Conservation (phyloP, 208 protist species). For the Trypanosoma lewisi region DNA sequence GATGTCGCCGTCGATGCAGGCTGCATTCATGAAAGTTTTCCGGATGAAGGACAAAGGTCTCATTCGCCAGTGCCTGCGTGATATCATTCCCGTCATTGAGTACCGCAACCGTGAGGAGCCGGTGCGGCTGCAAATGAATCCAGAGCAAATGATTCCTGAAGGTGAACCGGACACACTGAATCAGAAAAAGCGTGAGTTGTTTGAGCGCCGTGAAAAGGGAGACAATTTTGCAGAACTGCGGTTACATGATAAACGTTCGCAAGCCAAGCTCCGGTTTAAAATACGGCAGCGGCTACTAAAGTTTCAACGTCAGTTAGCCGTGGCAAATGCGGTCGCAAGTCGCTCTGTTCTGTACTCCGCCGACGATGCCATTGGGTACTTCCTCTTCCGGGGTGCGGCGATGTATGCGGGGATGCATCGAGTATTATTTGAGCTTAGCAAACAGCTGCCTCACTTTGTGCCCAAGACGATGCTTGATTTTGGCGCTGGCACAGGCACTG, state of each 20-base stretch:
- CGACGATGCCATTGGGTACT: conserved; percentile 87
- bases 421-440: conserved; percentile 84
- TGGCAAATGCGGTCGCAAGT: conserved; percentile 76
- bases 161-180: conserved; percentile 86
- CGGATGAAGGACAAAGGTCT: conserved; percentile 81
- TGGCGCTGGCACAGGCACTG: conserved; percentile 79
- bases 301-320: conserved; percentile 82
- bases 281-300: conserved; percentile 84
- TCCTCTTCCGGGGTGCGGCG: conserved; percentile 81
- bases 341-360: conserved; percentile 78
- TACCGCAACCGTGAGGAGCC: conserved; percentile 84
- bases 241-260: conserved; percentile 70
- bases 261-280: conserved; percentile 82
- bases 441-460: conserved; percentile 85
- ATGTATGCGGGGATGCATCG: conserved; percentile 90
- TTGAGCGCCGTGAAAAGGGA: conserved; percentile 72
- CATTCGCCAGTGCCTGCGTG: conserved; percentile 77
- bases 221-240: conserved; percentile 70
- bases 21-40: conserved; percentile 89
- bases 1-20: conserved; percentile 90
- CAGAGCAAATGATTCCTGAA: conserved; percentile 76
- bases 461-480: conserved; percentile 89
- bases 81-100: conserved; percentile 88
- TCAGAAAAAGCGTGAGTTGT: conserved; percentile 86
- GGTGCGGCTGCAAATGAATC: conserved; percentile 36